These are phyloP conservation scores for Asterophora parasitica DNA, from an alignment of 768 basidiomycete genomes.

Conservation along the genomic window DNA sequence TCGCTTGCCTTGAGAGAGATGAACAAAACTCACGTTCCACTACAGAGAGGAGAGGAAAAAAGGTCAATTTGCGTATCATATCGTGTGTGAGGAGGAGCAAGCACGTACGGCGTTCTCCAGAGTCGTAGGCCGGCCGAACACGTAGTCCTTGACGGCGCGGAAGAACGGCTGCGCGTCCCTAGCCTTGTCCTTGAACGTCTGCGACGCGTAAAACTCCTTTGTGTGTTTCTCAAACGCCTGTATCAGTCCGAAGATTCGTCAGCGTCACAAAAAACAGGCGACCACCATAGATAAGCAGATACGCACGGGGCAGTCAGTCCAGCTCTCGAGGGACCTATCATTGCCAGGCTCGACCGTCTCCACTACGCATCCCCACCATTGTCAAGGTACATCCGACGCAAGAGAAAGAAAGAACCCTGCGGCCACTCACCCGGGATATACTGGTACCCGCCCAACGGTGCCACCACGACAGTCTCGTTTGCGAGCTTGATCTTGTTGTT, in stretches of 20 bases:
- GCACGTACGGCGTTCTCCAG: conserved; percentile 69
- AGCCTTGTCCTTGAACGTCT: conserved; percentile 58
- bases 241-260: background rate
- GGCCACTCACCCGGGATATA: conserved; percentile 72
- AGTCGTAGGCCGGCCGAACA: conserved; percentile 61
- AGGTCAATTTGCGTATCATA: background rate
- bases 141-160: conserved; percentile 58
- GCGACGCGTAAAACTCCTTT: conserved; percentile 53
- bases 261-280: background rate
- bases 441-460: conserved; percentile 81
- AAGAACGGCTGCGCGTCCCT: conserved; percentile 64
- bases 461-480: conserved; percentile 64
- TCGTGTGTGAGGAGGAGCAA: too few relatives aligned
- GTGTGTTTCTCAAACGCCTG: conserved; percentile 67
- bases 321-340: conserved; percentile 79
- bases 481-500: conserved; percentile 73
- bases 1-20: too few relatives aligned
- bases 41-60: conserved; percentile 26
- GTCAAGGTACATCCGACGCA: too few relatives aligned
- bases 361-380: conserved; percentile 35
- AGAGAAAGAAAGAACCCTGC: too few relatives aligned
- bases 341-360: conserved; percentile 85
- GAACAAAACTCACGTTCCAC: conserved; percentile 82
- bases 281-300: too few relatives aligned
- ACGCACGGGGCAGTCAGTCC: conserved; percentile 55